Evolutionary conservation across 352 stramenopile genomes (phyloP), one percentile per base, ranked within the genome.

Genomic region (Phytophthora hibernalis): DNA sequence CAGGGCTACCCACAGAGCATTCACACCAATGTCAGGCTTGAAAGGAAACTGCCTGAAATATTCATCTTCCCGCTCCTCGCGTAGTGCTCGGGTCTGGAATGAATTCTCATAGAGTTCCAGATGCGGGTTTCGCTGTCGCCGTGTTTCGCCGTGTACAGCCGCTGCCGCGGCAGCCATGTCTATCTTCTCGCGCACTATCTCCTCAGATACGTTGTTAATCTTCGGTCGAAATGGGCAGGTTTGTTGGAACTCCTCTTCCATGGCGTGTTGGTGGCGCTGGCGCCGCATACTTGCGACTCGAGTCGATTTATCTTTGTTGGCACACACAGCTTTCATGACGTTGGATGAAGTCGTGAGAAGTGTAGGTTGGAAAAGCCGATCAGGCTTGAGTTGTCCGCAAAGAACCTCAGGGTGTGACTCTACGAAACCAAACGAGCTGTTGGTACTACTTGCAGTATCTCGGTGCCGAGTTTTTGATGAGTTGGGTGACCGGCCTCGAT

Each of bases 21-120:
- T 92, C 10, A 93, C 77, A 13, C 86, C 86, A 53, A 94, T 93
- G 58, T 94, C 72, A 18, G 86, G 86, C 57, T 91, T 91, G 74
- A 93, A 91, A 12, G 86, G 55, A 65, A 86, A 92, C 66, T 91
- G 83, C 40, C 72, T 76, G 18, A 87, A 52, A 54, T 91, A 84
- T 54, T 79, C 77, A 15, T 82, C 58, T 38, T 92, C 84, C 5
- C 70, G 68, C 13, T 79, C 79, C 26, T 90, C 71, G 0, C 72
- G 68, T 16, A 78, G 60, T 1, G 74, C 70, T 30, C 74, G 72
- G 11, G 69, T 71, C 13, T 88, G 66, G 43, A 87, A 88, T 15
- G 83, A 78, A 48, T 94, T 76, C 59, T 92, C 86, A 47, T 95
- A 95, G 31, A 95, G 61, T n/a, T 82, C 77, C 20, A 73, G 30